A percentile compares a stretch with the other conserved stretches of the same genome.
Conservation (phyloP, 371 early-diverging fungal species). For the Syncephalis fuscata region DNA sequence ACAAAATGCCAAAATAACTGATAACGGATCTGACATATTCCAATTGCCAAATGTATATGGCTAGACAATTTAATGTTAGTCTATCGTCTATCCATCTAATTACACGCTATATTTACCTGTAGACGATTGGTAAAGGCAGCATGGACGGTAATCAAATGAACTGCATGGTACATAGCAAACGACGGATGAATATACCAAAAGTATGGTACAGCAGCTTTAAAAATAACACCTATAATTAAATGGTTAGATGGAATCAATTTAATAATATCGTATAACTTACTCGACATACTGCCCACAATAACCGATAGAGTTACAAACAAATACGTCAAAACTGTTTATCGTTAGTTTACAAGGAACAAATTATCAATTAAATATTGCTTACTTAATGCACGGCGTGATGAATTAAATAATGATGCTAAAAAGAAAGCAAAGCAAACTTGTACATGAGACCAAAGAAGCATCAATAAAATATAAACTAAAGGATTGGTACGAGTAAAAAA, state of each 20-base stretch:
- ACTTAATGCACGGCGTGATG: conserved; percentile 30
- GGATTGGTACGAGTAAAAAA: neutral
- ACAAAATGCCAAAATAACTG: no score
- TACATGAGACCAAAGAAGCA: neutral
- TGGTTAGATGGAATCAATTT: no score
- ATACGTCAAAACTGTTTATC: neutral
- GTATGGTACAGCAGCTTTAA: neutral
- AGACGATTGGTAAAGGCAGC: no score
- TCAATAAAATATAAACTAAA: neutral
- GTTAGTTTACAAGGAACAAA: conserved; percentile 5
- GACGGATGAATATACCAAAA: conserved; percentile 51
- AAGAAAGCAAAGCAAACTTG: neutral
- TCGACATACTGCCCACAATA: no score
- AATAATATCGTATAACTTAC: no score
- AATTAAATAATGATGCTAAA: conserved; percentile 30
- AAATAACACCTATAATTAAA: conserved; percentile 5
- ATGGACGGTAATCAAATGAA: conserved; percentile 18
- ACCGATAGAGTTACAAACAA: neutral
- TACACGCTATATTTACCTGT: no score
- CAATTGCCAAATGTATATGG: no score
- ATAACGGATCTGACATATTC: no score
- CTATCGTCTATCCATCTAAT: no score
- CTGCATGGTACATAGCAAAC: conserved; percentile 47
- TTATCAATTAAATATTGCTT: conserved; percentile 33
- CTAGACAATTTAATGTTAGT: no score